Conservation (phyloP, 2,329 filamentous ascomycete species). For the Scytalidium lignicola region DNA sequence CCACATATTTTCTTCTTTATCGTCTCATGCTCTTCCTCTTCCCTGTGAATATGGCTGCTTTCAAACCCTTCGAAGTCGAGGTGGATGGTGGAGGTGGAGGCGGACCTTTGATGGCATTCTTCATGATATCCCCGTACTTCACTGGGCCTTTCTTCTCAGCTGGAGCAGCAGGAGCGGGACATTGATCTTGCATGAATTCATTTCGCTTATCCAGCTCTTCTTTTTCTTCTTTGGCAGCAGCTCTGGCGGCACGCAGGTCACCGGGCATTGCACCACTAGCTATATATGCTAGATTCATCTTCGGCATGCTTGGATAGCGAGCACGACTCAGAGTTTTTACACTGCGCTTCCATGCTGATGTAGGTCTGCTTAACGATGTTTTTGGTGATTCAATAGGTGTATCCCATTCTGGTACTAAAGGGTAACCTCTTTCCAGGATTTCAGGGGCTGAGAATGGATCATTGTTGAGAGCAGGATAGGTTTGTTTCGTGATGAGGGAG, state of each 20-base stretch:
- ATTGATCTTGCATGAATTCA: neutral
- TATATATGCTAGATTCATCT: conserved; percentile 12
- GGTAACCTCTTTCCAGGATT: neutral
- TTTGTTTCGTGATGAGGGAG: neutral
- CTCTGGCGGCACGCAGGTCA: neutral
- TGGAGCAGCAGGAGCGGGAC: conserved; percentile 1
- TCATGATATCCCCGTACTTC: conserved; percentile 18
- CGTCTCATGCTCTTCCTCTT: conserved; percentile 15
- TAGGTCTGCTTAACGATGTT: conserved; percentile 15
- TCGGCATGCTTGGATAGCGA: conserved; percentile 17
- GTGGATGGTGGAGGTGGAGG: conserved; percentile 7
- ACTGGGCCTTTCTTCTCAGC: conserved; percentile 5
- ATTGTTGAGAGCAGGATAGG: neutral
- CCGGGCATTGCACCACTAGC: neutral
- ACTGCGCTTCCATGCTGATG: conserved; percentile 15
- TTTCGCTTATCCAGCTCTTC: neutral
- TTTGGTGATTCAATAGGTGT: conserved; percentile 8
- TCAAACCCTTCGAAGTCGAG: conserved; percentile 1
- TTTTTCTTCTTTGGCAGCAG: neutral
- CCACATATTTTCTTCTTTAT: neutral
- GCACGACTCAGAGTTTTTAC: conserved; percentile 14
- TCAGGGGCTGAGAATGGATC: conserved; percentile 1
- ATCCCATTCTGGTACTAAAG: neutral
- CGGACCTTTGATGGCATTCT: conserved; percentile 8
- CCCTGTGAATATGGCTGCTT: conserved; percentile 3